Base-by-base conservation (phyloP, 805 yeast species). In the Metschnikowia dekortorum region DNA sequence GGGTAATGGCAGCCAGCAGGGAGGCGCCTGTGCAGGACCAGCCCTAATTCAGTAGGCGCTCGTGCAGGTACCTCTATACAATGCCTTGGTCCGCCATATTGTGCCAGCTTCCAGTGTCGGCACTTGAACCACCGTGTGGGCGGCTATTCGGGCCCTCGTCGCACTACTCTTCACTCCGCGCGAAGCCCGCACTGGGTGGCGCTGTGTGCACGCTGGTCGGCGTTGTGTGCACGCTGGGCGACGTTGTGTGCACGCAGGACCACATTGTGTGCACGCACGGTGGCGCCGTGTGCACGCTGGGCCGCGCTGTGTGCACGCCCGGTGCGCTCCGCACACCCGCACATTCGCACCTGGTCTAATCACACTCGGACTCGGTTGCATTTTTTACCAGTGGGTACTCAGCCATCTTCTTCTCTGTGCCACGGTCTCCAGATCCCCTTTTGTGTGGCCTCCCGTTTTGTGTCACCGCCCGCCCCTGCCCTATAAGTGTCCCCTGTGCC, bases 131-230 rank as follows among this genome's bases (percentile, higher is more conserved):
- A 3, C 28, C 8, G 26, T 39, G 8, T n/a, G 13, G 13, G 45
- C 38, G 45, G 45, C 38, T 41, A 42, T 26, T 33, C 34, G 45
- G 45, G 43, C 43, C 26, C 43, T 38, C 37, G 9, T 42, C 36
- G 45, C 45, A 32, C 37, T 42, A 33, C 13, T 42, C 37, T 38
- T 42, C n/a, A 38, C 38, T 33, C 38, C 38, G 31, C 30, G 30
- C 45, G 37, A 42, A 37, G 4, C 13, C 10, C 22, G 22, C 22
- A 22, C 22, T 22, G 22, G 22, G 22, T 22, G 22, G 22, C 22
- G 5, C 5, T 22, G 22, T 22, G 22, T 22, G 22, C 22, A 18
- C 22, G 22, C 22, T 16, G 22, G 4, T 3, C 22, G 22, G 22
- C 5, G 5, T 22, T 22, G 22, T 22, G 5, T 22, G 22, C 22